Conservation (phyloP, 139 green algal genomes). For the Picochlorum costavermella region DNA sequence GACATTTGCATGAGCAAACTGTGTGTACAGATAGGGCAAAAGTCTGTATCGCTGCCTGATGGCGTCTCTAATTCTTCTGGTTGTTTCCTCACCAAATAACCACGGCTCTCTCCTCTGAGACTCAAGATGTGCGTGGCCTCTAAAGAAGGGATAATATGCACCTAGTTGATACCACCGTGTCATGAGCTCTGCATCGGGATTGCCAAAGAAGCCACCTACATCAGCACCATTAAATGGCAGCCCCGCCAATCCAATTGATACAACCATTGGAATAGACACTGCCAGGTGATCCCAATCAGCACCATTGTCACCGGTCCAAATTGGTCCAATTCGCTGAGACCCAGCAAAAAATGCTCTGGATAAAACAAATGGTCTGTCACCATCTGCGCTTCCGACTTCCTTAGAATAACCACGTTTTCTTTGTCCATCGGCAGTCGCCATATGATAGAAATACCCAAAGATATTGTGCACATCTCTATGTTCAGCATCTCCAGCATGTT, state of each 20-base stretch:
- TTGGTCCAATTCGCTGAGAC: slow-evolving; percentile 76
- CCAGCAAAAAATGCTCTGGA: slow-evolving; percentile 89
- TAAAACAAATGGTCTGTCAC: slow-evolving; percentile 95
- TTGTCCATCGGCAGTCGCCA: slow-evolving; percentile 51
- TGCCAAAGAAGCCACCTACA: slow-evolving; percentile 98
- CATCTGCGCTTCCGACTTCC: slow-evolving; percentile 13
- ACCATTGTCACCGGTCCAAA: slow-evolving; percentile 99
- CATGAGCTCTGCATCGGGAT: slow-evolving; percentile 90
- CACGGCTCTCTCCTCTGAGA: slow-evolving; percentile 93
- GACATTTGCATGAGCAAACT: slow-evolving; percentile 78
- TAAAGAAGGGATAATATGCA: slow-evolving; percentile 96
- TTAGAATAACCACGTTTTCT: slow-evolving; percentile 34
- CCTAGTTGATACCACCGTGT: slow-evolving; percentile 90
- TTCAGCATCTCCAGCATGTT: slow-evolving; percentile 78
- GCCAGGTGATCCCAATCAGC: slow-evolving; percentile 66
- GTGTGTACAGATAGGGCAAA: slow-evolving; percentile 96
- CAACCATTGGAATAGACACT: slow-evolving; percentile 88
- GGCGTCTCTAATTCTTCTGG: slow-evolving; percentile 66
- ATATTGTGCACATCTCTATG: slow-evolving; percentile 95
- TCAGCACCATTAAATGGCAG: slow-evolving; percentile 90
- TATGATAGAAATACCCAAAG: slow-evolving; percentile 91
- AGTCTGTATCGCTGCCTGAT: slow-evolving; percentile 82
- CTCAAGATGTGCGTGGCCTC: slow-evolving; percentile 92
- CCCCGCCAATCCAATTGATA: slow-evolving; percentile 76
- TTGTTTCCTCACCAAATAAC: slow-evolving; percentile 87